Base-by-base conservation (phyloP, 306 rosid genomes). In the Rubus idaeus region DNA sequence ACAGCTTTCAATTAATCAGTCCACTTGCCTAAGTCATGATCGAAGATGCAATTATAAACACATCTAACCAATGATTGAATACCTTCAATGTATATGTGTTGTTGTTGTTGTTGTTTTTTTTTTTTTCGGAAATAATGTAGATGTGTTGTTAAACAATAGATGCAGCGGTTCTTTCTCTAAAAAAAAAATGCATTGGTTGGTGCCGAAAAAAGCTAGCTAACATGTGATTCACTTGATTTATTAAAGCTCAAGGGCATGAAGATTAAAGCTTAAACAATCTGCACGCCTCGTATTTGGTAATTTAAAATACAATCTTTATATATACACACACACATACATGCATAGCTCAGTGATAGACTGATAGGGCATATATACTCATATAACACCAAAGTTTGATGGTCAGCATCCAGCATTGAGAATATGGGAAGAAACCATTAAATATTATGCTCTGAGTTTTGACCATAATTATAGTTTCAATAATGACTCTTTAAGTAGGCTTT, bases 341-440 rank as follows among this genome's bases (percentile, higher is more conserved):
- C 40, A 26, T 10, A 23, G 65, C 16, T 37, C 26, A n/a, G n/a
- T n/a, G n/a, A n/a, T n/a, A 8, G 20, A 51, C 20, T 62, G 8
- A 12, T 35, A 12, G 30, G 30, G 20, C 49, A 45, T 45, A 45
- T n/a, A 10, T 45, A 45, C 8, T 57, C 21, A 23, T 21, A 5
- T 12, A 75, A 45, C 72, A 58, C 20, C 51, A 40, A 20, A 52
- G 67, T 80, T 26, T 61, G 68, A 70, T 70, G 67, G 53, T 51
- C 55, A 62, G 50, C 26, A 51, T 74, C 55, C 61, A 66, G 47
- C 49, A 26, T 35, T 44, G 18, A 56, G 17, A 26, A 26, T 12
- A 11, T 30, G 41, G 67, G 42, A 21, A 61, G 18, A 26, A 63
- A 63, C 68, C 0, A 13, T 37, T 14, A 37, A n/a, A 14, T 10